A percentile compares a stretch with the other conserved stretches of the same genome.
phyloP scores from a whole-genome alignment of 2,329 filamentous ascomycete species.

The Fusarium oxysporum region DNA sequence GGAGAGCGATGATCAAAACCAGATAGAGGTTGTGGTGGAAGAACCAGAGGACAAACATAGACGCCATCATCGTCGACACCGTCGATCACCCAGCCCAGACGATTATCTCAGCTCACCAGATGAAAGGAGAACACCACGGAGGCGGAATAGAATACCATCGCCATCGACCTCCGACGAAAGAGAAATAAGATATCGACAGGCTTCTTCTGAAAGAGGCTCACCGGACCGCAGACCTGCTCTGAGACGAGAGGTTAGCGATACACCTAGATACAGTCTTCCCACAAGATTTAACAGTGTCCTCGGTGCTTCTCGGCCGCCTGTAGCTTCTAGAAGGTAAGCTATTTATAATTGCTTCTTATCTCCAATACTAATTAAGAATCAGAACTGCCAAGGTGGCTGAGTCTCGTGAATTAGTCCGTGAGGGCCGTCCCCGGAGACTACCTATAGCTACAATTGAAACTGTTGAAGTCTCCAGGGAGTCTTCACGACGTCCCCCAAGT shows the following conservation, averaged over 20 bases:
- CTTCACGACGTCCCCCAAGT: slow-evolving; percentile 43
- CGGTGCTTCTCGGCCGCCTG: slow-evolving; percentile 50
- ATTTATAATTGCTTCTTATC: background rate
- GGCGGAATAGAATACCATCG: slow-evolving; percentile 38
- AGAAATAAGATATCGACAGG: slow-evolving; percentile 39
- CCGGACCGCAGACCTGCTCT: slow-evolving; percentile 45
- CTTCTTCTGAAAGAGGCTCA: slow-evolving; percentile 46
- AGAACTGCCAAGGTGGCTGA: slow-evolving; percentile 43
- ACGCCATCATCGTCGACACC: slow-evolving; percentile 26
- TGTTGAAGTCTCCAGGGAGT: slow-evolving; percentile 41
- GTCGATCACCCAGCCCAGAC: slow-evolving; percentile 43
- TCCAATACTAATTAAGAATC: slow-evolving; percentile 8
- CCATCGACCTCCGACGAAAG: slow-evolving; percentile 44
- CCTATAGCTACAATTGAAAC: slow-evolving; percentile 23
- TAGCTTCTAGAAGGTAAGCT: slow-evolving; percentile 49
- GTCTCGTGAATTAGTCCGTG: slow-evolving; percentile 37
- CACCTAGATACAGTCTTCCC: slow-evolving; percentile 45
- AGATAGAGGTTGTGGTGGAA: slow-evolving; percentile 43
- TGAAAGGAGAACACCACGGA: slow-evolving; percentile 39
- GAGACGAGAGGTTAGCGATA: slow-evolving; percentile 47
- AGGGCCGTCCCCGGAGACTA: slow-evolving; percentile 39
- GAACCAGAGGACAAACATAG: slow-evolving; percentile 46
- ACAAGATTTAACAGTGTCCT: slow-evolving; percentile 47
- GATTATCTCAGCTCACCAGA: slow-evolving; percentile 44
- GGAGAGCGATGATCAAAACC: slow-evolving; percentile 29